These are phyloP conservation scores for Umbelopsis vinacea DNA, from an alignment of 192 early-diverging fungal genomes.

Conservation along the genomic window DNA sequence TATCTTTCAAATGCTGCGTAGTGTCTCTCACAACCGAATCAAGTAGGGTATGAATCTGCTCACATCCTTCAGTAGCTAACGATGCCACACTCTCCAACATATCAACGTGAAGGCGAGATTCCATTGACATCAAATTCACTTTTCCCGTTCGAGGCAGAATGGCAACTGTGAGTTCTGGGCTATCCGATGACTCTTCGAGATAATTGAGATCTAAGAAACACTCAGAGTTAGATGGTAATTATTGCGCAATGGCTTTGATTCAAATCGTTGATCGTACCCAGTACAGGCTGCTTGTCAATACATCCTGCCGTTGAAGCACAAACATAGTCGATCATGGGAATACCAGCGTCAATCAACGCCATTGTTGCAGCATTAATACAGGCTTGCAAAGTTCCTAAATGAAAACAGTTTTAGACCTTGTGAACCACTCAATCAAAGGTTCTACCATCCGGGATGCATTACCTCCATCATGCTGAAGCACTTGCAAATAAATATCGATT, in stretches of 20 bases:
- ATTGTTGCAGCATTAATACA: slow-evolving; percentile 86
- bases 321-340: slow-evolving; percentile 83
- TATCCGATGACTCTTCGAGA: slow-evolving; percentile 86
- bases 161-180: slow-evolving; percentile 88
- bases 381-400: slow-evolving; percentile 56
- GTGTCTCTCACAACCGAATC: slow-evolving; percentile 64
- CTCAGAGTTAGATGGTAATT: background rate
- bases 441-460: slow-evolving; percentile 3
- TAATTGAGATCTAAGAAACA: slow-evolving; percentile 73
- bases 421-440: background rate
- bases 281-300: slow-evolving; percentile 73
- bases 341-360: slow-evolving; percentile 82
- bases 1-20: slow-evolving; percentile 47
- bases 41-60: slow-evolving; percentile 61
- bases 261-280: slow-evolving; percentile 48
- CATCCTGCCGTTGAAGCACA: slow-evolving; percentile 89
- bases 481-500: slow-evolving; percentile 91
- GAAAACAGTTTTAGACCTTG: background rate
- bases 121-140: slow-evolving; percentile 83
- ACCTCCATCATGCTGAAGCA: slow-evolving; percentile 95
- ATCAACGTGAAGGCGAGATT: slow-evolving; percentile 86
- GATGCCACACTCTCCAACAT: slow-evolving; percentile 66
- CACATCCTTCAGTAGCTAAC: slow-evolving; percentile 75
- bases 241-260: too few relatives aligned
- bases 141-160: slow-evolving; percentile 82